Percentiles rank a stretch among this genome's conserved stretches.
These are phyloP conservation scores for Dactylellina drechsleri DNA, from an alignment of 2,329 filamentous ascomycete genomes.

Conservation along the genomic window DNA sequence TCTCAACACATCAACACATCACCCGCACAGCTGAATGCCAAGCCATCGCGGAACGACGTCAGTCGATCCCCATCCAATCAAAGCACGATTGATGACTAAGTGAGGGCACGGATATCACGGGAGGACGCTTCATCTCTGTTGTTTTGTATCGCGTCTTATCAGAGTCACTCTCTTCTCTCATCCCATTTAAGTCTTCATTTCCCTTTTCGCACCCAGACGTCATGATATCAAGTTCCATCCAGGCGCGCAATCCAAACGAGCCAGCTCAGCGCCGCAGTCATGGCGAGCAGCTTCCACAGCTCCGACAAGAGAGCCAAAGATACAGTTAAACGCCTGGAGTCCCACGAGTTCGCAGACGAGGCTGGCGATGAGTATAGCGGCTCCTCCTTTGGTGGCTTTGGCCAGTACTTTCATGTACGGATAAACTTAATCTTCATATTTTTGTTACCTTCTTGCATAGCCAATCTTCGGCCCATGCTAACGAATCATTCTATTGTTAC, in stretches of 20 bases:
- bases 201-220: not conserved
- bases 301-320: slow-evolving; percentile 56
- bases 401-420: slow-evolving; percentile 74
- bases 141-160: not conserved
- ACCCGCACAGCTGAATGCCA: slow-evolving; percentile 12
- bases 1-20: not conserved
- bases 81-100: no score
- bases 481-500: slow-evolving; percentile 63
- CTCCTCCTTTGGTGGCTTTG: slow-evolving; percentile 87
- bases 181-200: not conserved
- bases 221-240: no score
- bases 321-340: slow-evolving; percentile 55
- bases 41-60: slow-evolving; percentile 29
- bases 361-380: slow-evolving; percentile 75
- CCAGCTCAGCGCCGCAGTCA: slow-evolving; percentile 16
- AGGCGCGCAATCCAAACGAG: no score
- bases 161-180: slow-evolving; percentile 4
- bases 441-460: not conserved
- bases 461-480: not conserved
- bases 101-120: slow-evolving; percentile 40
- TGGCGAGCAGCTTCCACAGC: slow-evolving; percentile 54
- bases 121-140: slow-evolving; percentile 18
- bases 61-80: not conserved
- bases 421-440: not conserved
- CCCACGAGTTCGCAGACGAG: slow-evolving; percentile 54